Evolutionary conservation across 257 asterid genomes (phyloP).

Genomic region (Asclepias syriaca): DNA sequence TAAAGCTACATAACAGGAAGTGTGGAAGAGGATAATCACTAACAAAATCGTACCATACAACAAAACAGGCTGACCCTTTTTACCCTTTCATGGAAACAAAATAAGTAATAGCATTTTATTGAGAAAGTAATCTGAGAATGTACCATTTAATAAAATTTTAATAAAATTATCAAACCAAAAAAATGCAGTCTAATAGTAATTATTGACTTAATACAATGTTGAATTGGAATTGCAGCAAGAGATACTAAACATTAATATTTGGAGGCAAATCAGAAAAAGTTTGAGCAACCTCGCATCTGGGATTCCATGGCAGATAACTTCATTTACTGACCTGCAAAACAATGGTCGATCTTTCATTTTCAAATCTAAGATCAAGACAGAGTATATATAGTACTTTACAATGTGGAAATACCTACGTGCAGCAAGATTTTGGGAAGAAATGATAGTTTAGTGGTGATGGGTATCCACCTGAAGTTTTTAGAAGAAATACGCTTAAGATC

Average conservation of each 20-base stretch:
- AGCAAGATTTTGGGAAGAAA: conserved; percentile 97
- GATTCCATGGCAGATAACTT: conserved; percentile 97
- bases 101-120: background rate
- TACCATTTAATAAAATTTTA: too few relatives aligned
- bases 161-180: background rate
- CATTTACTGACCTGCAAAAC: conserved; percentile 84
- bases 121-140: background rate
- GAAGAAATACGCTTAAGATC: conserved; percentile 6
- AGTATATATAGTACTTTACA: conserved; percentile 19
- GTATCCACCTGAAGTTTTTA: conserved; percentile 73
- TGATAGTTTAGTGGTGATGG: conserved; percentile 94
- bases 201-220: background rate
- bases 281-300: conserved; percentile 86
- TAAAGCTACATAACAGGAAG: background rate
- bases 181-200: background rate
- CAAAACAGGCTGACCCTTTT: background rate
- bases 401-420: conserved; percentile 88
- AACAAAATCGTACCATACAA: background rate
- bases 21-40: background rate
- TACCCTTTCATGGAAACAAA: background rate
- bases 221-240: background rate
- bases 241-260: background rate
- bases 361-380: conserved; percentile 15
- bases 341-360: conserved; percentile 14
- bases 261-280: background rate